Base-by-base conservation (phyloP, 1,139 yeast species). In the Yamadazyma oceani region DNA sequence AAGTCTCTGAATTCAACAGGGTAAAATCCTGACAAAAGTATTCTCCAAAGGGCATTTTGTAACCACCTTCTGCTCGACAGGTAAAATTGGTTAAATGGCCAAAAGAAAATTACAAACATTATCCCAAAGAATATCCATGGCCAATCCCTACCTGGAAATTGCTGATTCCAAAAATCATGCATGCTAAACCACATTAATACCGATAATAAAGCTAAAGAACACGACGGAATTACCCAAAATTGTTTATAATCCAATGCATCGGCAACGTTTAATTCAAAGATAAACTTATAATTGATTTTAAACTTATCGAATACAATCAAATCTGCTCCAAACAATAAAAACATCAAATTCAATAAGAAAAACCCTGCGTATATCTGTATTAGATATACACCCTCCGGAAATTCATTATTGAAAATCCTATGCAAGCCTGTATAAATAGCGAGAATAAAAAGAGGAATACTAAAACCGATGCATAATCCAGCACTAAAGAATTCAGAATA, bases 1-100 rank as follows among this genome's bases (percentile, higher is more conserved):
- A 92, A 90, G 62, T 92, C 98, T 43, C 94, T 73, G 56, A 92
- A 92, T 60, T 92, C 97, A 38, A 92, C 97, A 0, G 97, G 96
- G 53, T 85, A 92, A 27, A 88, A 68, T 0, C 98, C 97, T 1
- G 96, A 85, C 4, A 85, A 66, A 0, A 85, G 29, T 33, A 92
- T 64, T 54, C 98, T 73, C 73, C 90, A 78, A 3, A 82, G 46
- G 0, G 95, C 83, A 10, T 81, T 62, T 26, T 84, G 69, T 3
- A 90, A 55, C 97, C 97, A 92, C 43, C 71, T 73, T 46, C 95
- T 64, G 21, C 88, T 73, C 11, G 74, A 55, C 34, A 73, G 70
- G 50, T 73, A 80, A 26, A 72, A 58, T 2, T 76, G 66, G 31
- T 72, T 65, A 12, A 82, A 66, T 0, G 97, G 96, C 61, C 88